Evolutionary conservation across 2,329 filamentous ascomycete genomes (phyloP).

Genomic region (Aspergillus ibericus): DNA sequence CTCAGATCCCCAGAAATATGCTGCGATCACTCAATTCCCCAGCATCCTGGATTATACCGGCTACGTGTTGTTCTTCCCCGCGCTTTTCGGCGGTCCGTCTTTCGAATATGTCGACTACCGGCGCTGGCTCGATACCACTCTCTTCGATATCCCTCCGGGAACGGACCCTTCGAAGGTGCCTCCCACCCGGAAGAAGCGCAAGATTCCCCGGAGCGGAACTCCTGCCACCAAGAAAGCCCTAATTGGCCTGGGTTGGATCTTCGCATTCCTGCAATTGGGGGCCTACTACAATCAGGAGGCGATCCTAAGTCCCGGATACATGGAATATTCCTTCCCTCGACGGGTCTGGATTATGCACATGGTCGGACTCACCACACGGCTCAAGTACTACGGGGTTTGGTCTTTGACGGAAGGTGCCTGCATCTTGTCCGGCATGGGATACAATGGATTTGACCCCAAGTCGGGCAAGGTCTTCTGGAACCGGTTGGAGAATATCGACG

Average conservation of each 20-base stretch:
- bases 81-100: conserved; percentile 82
- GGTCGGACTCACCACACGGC: conserved; percentile 75
- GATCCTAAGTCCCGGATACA: conserved; percentile 65
- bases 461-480: conserved; percentile 89
- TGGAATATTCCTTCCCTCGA: conserved; percentile 66
- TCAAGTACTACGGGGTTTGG: conserved; percentile 98
- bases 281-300: conserved; percentile 64
- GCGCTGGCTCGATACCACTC: conserved; percentile 87
- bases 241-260: conserved; percentile 75
- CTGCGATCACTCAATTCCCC: conserved; percentile 74
- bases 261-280: conserved; percentile 72
- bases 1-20: conserved; percentile 82
- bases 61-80: conserved; percentile 94
- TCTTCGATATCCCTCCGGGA: conserved; percentile 83
- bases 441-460: conserved; percentile 83
- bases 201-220: conserved; percentile 85
- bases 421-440: conserved; percentile 89
- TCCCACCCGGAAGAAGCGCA: conserved; percentile 82
- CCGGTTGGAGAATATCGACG: conserved; percentile 83
- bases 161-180: conserved; percentile 84
- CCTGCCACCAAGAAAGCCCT: conserved; percentile 77
- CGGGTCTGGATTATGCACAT: conserved; percentile 80
- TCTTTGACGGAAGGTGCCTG: conserved; percentile 88
- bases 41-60: conserved; percentile 76
- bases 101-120: conserved; percentile 95